These are phyloP conservation scores for Saccharomycopsis amapae DNA, from an alignment of 805 yeast species.

Conservation along the genomic window DNA sequence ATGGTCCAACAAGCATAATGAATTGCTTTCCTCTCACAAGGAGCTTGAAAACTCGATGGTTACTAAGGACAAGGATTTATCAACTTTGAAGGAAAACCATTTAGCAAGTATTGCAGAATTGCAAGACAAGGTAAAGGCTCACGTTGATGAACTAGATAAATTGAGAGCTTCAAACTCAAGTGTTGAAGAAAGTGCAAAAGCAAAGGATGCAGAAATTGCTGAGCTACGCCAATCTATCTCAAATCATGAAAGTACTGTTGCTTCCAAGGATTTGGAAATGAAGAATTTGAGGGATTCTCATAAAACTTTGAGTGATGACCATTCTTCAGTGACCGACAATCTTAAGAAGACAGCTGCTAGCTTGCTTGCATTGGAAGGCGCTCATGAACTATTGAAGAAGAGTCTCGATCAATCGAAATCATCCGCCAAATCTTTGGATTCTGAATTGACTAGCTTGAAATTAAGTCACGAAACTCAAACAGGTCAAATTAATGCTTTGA, in stretches of 20 bases:
- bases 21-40: background rate
- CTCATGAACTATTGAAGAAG: slow-evolving; percentile 23
- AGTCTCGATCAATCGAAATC: slow-evolving; percentile 16
- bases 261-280: background rate
- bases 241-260: background rate
- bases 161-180: too few species aligned
- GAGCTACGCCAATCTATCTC: too few species aligned
- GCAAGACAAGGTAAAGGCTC: too few species aligned
- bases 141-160: too few species aligned
- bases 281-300: background rate
- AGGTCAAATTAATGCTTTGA: too few species aligned
- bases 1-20: background rate
- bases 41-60: background rate
- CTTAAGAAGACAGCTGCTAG: slow-evolving; percentile 13
- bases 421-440: background rate
- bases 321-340: background rate
- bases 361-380: slow-evolving; percentile 19
- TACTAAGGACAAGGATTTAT: slow-evolving; percentile 6
- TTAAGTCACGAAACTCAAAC: too few species aligned
- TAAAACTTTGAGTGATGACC: slow-evolving; percentile 7
- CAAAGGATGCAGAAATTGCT: too few species aligned
- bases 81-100: background rate
- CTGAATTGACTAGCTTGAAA: background rate
- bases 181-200: too few species aligned
- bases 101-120: background rate